Conservation (phyloP, 345 rosid species). For the Microthlaspi erraticum region DNA sequence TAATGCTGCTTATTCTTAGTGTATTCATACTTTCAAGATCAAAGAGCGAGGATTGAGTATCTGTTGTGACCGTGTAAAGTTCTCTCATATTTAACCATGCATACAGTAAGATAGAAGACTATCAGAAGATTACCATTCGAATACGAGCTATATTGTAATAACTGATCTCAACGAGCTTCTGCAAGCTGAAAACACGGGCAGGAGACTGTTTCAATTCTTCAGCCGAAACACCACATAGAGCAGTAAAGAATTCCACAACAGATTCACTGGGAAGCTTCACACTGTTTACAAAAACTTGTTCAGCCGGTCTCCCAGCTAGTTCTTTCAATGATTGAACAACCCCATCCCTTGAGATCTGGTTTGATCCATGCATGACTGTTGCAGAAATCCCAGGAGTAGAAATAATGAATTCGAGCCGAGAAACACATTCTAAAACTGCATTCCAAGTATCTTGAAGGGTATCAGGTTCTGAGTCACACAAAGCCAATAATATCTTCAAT, state of each 20-base stretch:
- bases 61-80: slow-evolving; percentile 18
- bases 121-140: slow-evolving; percentile 74
- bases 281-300: slow-evolving; percentile 91
- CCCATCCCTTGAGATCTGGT: slow-evolving; percentile 97
- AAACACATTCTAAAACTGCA: slow-evolving; percentile 97
- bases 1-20: slow-evolving; percentile 21
- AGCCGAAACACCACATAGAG: slow-evolving; percentile 95
- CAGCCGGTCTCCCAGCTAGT: slow-evolving; percentile 92
- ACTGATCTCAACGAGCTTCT: slow-evolving; percentile 98
- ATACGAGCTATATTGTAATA: slow-evolving; percentile 98
- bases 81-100: slow-evolving; percentile 29
- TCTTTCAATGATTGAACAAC: slow-evolving; percentile 88
- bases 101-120: slow-evolving; percentile 22
- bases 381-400: slow-evolving; percentile 92
- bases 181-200: slow-evolving; percentile 98
- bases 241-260: slow-evolving; percentile 94
- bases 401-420: slow-evolving; percentile 90
- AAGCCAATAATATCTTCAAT: slow-evolving; percentile 75
- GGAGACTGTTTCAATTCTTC: slow-evolving; percentile 97
- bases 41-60: slow-evolving; percentile 13
- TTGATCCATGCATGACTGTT: slow-evolving; percentile 96
- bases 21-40: slow-evolving; percentile 33
- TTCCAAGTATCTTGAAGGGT: slow-evolving; percentile 99
- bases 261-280: slow-evolving; percentile 92
- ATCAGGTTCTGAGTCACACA: slow-evolving; percentile 74